phyloP scores from a whole-genome alignment of 176 grass and related monocot species.

The Lolium rigidum region DNA sequence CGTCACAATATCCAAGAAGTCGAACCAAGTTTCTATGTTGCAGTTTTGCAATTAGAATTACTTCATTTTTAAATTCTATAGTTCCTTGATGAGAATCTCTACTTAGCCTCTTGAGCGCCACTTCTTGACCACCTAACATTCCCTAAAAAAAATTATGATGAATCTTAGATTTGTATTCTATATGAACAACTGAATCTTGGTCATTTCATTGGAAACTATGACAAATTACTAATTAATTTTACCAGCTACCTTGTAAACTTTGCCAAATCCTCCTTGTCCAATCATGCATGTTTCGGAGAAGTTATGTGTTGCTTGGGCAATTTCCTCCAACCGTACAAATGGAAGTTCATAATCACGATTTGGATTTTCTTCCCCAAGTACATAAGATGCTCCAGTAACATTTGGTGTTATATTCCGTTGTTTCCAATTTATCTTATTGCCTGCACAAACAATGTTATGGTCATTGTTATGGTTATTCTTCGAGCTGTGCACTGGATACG shows the following conservation, averaged over 20 bases:
- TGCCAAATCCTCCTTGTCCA: background rate
- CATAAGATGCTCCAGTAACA: too few relatives aligned
- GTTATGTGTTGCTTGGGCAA: background rate
- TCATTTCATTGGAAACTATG: background rate
- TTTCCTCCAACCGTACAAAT: background rate
- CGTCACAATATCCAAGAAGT: too few relatives aligned
- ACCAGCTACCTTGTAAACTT: conserved; percentile 54
- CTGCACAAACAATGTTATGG: background rate
- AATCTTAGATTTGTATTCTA: background rate
- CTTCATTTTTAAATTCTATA: background rate
- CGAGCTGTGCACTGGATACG: too few relatives aligned
- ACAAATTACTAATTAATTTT: background rate
- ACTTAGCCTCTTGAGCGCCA: conserved; percentile 29
- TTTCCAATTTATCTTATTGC: background rate
- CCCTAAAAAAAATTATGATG: background rate
- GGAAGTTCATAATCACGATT: background rate
- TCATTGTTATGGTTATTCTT: too few relatives aligned
- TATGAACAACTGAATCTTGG: too few relatives aligned
- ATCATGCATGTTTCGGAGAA: background rate
- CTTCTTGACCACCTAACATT: conserved; percentile 15
- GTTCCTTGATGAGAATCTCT: background rate
- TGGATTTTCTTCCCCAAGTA: background rate
- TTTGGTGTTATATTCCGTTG: too few relatives aligned
- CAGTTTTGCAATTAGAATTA: too few relatives aligned
- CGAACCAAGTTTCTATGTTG: too few relatives aligned